Base-by-base conservation (phyloP, 805 yeast species). In the Grigorovia transvaalensis region DNA sequence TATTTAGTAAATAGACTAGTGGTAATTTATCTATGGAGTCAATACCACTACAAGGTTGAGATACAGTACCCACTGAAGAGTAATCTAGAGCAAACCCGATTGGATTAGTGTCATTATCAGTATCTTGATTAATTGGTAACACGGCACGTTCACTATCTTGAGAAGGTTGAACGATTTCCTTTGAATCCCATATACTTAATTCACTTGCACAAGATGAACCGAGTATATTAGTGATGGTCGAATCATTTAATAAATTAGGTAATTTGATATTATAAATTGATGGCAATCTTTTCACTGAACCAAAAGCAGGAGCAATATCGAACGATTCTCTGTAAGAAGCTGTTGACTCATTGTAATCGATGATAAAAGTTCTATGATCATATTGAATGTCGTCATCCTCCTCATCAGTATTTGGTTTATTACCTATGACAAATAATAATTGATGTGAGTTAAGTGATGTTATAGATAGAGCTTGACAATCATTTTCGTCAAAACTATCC, bases 81-180 rank as follows among this genome's bases (percentile, higher is more conserved):
- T 81, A 58, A 62, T 88, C 95, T 6, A 87, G 47, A 0, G 79
- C 80, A 11, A 85, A 56, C 5, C 96, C 96, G 20, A 85, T 70
- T 0, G 91, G 81, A 8, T 84, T 76, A 13, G 85, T 77, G 59
- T 88, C 95, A 49, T 77, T 82, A 46, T 77, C 82, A 0, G 82
- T 71, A 2, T 73, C 82, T 9, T 79, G 82, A 60, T 79, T 79
- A 57, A 87, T 71, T 1, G 96, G 96, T 55, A 88, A 70, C 27
- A 80, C 75, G 0, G 96, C 95, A 48, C 85, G 74, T 58, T 79
- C 80, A 4, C 82, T 72, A 60, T 89, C 96, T 57, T 84, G 85
- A 2, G 76, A 65, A 9, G 82, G 82, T 33, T 69, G 69, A 1
- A 83, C 59, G 2, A 71, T 61, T 18, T 66, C 65, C 0, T 57